Conservation (phyloP, 176 grass and related monocot species). For the Oryza australiensis region DNA sequence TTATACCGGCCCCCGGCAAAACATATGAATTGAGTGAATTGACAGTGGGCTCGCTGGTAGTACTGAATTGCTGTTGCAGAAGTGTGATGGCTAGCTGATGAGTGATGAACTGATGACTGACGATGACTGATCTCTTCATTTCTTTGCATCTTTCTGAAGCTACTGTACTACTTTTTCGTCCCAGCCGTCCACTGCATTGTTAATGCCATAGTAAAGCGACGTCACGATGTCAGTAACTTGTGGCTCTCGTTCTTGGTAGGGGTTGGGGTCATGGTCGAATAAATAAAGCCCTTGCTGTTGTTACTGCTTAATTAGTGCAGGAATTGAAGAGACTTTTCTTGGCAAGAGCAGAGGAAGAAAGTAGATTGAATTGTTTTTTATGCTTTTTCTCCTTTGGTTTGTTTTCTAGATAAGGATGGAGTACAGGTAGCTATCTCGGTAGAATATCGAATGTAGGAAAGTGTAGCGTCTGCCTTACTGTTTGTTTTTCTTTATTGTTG, state of each 20-base stretch:
- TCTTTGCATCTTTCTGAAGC: slow-evolving; percentile 29
- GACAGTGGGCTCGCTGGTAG: neutral
- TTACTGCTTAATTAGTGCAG: neutral
- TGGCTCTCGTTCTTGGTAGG: slow-evolving; percentile 20
- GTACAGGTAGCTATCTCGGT: neutral
- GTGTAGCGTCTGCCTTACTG: neutral
- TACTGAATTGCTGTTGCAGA: slow-evolving; percentile 1
- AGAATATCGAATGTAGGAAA: slow-evolving; percentile 34
- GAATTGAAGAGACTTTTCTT: slow-evolving; percentile 5
- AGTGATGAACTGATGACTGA: neutral
- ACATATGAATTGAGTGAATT: neutral
- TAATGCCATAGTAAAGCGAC: slow-evolving; percentile 18
- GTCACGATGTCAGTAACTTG: neutral
- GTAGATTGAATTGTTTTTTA: neutral
- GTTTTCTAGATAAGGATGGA: slow-evolving; percentile 44
- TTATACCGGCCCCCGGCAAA: neutral
- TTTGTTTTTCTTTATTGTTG: neutral
- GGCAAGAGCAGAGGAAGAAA: neutral
- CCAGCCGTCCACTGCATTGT: slow-evolving; percentile 25
- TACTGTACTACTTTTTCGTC: slow-evolving; percentile 1
- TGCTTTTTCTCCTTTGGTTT: neutral
- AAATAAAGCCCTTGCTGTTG: slow-evolving; percentile 26
- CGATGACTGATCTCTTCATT: neutral
- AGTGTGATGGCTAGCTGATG: neutral
- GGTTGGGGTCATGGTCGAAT: neutral